Conservation (phyloP, 1,284 basidiomycete species). For the Cystobasidiaceae sp. region DNA sequence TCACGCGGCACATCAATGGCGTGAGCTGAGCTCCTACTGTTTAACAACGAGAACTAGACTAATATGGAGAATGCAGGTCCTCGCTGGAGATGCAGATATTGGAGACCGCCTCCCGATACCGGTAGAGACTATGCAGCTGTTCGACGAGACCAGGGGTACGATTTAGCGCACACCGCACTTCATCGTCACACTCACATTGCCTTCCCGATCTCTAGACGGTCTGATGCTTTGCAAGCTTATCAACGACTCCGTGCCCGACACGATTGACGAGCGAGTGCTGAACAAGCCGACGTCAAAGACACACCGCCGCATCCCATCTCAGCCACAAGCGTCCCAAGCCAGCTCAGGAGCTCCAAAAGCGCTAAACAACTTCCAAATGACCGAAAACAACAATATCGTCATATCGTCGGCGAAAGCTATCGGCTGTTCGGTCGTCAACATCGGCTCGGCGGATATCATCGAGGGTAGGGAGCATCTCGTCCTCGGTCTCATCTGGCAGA, state of each 20-base stretch:
- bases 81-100: conserved; percentile 84
- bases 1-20: conserved; percentile 94
- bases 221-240: conserved; percentile 96
- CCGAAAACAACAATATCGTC: conserved; percentile 99
- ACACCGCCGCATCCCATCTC: conserved; percentile 32
- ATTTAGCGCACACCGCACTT: too few relatives aligned
- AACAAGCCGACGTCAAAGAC: conserved; percentile 75
- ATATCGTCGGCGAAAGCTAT: conserved; percentile 97
- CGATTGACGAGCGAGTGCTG: conserved; percentile 95
- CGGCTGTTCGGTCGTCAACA: conserved; percentile 97
- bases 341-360: conserved; percentile 33
- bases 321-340: conserved; percentile 37
- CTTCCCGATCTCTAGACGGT: conserved; percentile 60
- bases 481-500: conserved; percentile 97
- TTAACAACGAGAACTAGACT: background rate
- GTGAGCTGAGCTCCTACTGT: conserved; percentile 51
- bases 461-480: conserved; percentile 96
- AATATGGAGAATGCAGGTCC: conserved; percentile 56
- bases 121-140: conserved; percentile 97
- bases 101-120: conserved; percentile 82
- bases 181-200: too few relatives aligned
- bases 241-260: conserved; percentile 98
- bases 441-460: conserved; percentile 85
- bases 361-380: conserved; percentile 95
- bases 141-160: conserved; percentile 86